phyloP scores from a whole-genome alignment of 2,329 filamentous ascomycete genomes.

The Stachybotrys elegans region DNA sequence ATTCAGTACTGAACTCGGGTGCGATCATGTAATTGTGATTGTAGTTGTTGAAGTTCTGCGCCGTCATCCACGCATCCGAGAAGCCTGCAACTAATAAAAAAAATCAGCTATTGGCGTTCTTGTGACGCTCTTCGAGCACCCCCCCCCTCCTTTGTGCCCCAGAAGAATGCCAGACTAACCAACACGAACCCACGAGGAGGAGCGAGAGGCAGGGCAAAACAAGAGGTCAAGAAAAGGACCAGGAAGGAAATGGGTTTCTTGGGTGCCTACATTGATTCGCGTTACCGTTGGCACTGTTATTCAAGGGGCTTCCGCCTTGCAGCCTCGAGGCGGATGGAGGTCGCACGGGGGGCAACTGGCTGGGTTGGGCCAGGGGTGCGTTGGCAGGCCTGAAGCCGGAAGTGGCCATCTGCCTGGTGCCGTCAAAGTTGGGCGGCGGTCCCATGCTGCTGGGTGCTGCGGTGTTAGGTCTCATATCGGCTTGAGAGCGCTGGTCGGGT shows the following conservation, averaged over 20 bases:
- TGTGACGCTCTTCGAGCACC: too few relatives aligned
- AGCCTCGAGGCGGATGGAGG: conserved; percentile 63
- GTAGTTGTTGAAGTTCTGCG: conserved; percentile 82
- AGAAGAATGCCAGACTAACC: too few relatives aligned
- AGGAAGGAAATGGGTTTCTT: conserved; percentile 6
- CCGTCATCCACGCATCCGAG: conserved; percentile 73
- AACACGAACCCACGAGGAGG: too few relatives aligned
- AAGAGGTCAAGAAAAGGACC: neutral
- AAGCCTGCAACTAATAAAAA: conserved; percentile 79
- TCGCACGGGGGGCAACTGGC: conserved; percentile 65
- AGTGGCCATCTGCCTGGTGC: conserved; percentile 27
- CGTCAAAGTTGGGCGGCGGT: conserved; percentile 36
- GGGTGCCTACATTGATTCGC: conserved; percentile 68
- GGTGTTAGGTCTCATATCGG: conserved; percentile 48
- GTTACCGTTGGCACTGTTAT: conserved; percentile 47
- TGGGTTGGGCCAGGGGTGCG: conserved; percentile 41
- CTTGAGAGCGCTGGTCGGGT: conserved; percentile 45
- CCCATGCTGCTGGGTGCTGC: conserved; percentile 53
- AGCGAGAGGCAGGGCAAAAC: conserved; percentile 14
- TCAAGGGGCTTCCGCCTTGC: conserved; percentile 49
- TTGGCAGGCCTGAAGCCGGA: conserved; percentile 32
- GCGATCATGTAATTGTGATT: conserved; percentile 92
- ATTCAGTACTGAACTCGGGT: conserved; percentile 92
- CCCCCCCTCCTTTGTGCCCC: too few relatives aligned
- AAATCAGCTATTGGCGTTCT: too few relatives aligned